These are phyloP conservation scores for Sanghuangporus weigelae DNA, from an alignment of 1,284 basidiomycete genomes.

Conservation along the genomic window DNA sequence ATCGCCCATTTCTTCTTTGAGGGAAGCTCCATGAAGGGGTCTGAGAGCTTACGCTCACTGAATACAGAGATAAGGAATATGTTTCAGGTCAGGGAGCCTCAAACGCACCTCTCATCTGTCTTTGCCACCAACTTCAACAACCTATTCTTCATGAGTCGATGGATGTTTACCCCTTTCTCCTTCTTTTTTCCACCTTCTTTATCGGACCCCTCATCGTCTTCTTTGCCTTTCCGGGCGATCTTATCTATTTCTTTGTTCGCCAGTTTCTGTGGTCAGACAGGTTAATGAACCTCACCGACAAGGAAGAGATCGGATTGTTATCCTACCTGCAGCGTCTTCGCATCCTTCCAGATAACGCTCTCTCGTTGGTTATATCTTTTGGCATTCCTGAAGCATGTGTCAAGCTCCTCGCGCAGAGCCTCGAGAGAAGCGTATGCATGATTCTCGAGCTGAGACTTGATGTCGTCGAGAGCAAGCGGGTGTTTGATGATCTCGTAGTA, in stretches of 20 bases:
- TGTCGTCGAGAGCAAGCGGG: slow-evolving; percentile 84
- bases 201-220: slow-evolving; percentile 32
- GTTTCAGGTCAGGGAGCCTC: background rate
- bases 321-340: slow-evolving; percentile 59
- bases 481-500: slow-evolving; percentile 75
- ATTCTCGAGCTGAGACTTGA: slow-evolving; percentile 72
- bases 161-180: slow-evolving; percentile 57
- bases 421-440: slow-evolving; percentile 62
- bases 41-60: slow-evolving; percentile 66
- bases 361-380: slow-evolving; percentile 86
- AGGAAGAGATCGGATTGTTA: background rate
- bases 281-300: background rate
- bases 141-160: slow-evolving; percentile 54
- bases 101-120: slow-evolving; percentile 56
- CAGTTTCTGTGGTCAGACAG: slow-evolving; percentile 48
- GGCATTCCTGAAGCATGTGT: slow-evolving; percentile 86
- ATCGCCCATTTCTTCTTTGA: slow-evolving; percentile 73
- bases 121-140: slow-evolving; percentile 68
- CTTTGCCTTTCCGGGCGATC: slow-evolving; percentile 42
- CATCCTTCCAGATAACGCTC: slow-evolving; percentile 82
- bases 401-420: slow-evolving; percentile 75
- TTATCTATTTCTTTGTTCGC: slow-evolving; percentile 57
- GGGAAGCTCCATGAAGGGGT: slow-evolving; percentile 82
- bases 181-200: slow-evolving; percentile 39
- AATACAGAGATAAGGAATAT: slow-evolving; percentile 9